phyloP scores from a whole-genome alignment of 768 basidiomycete genomes.

The Lactarius sp. region DNA sequence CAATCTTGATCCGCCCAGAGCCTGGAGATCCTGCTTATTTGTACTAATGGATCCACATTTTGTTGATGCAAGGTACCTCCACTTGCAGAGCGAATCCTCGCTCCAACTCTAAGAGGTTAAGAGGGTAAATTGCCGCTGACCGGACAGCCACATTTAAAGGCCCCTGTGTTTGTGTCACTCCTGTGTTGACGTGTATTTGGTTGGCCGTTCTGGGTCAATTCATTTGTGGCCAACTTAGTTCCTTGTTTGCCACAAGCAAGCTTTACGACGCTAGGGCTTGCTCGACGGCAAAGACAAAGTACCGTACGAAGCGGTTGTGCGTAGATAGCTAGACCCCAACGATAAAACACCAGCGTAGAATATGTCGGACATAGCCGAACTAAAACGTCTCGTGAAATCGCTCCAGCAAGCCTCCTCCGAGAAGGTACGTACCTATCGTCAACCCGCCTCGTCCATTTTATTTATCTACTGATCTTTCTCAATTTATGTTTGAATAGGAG shows the following conservation, averaged over 20 bases:
- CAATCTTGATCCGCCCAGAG: no score
- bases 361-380: constrained; percentile 25
- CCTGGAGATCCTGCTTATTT: no score
- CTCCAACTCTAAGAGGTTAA: no score
- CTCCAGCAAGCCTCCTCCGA: constrained; percentile 23
- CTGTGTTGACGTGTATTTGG: constrained; percentile 10
- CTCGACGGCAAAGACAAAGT: constrained; percentile 13
- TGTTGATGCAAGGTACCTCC: no score
- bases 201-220: not conserved
- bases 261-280: not conserved
- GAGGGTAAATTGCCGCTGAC: no score
- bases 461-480: constrained; percentile 33
- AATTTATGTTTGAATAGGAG: constrained; percentile 42
- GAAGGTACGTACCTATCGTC: constrained; percentile 17
- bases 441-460: constrained; percentile 18
- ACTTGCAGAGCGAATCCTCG: no score
- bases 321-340: constrained; percentile 22
- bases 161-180: not conserved
- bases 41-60: no score
- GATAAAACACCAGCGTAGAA: constrained; percentile 6
- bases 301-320: constrained; percentile 21
- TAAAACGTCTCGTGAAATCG: constrained; percentile 26
- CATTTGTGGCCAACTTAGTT: not conserved
- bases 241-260: not conserved
- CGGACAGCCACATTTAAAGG: no score